Evolutionary conservation across 148 eudicot genomes (phyloP), one percentile per base, ranked within the genome.

Genomic region (Cornus controversa): DNA sequence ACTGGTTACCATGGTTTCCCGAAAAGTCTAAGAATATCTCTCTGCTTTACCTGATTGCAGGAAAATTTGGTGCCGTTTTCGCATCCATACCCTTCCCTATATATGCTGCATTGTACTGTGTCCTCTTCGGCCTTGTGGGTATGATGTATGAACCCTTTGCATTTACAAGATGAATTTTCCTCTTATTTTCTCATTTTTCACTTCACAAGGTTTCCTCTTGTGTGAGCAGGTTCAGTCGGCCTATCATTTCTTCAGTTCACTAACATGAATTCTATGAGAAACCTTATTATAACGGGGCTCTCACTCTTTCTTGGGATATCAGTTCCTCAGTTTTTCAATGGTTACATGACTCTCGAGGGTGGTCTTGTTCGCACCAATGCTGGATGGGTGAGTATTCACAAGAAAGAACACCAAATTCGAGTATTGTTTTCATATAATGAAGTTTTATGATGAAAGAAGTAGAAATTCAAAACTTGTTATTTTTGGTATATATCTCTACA

Each of bases 191-290:
- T 45, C 16, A 2, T 2, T 57, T 50, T 70, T 28, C 6, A 70
- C 34, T 80, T 76, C 53, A n/a, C 36, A 20, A n/a, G 66, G 42
- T 76, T 84, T 77, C 47, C 45, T 69, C 77, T 27, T 74, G 45
- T 67, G 9, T 34, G 10, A 89, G 88, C 94, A 96, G 99, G 93
- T 84, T 94, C 97, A 8, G 98, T 96, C 53, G 99, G 99, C 50
- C 88, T 96, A 70, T 96, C 98, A 60, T 96, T 96, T 86, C 92
- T 96, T 28, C 99, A 96, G 79, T 96, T 96, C 86, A 96, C 99
- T 4, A 96, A 96, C 85, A 92, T 93, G 99, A 96, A 96, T 79
- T 96, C 94, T 24, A 96, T 96, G 99, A 92, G 99, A 83, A 96
- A 93, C 84, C 93, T 96, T 27, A 70, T 93, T 26, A 96, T 96